Conservation (phyloP, 2,329 filamentous ascomycete genomes). For the Exophiala alcalophila region DNA sequence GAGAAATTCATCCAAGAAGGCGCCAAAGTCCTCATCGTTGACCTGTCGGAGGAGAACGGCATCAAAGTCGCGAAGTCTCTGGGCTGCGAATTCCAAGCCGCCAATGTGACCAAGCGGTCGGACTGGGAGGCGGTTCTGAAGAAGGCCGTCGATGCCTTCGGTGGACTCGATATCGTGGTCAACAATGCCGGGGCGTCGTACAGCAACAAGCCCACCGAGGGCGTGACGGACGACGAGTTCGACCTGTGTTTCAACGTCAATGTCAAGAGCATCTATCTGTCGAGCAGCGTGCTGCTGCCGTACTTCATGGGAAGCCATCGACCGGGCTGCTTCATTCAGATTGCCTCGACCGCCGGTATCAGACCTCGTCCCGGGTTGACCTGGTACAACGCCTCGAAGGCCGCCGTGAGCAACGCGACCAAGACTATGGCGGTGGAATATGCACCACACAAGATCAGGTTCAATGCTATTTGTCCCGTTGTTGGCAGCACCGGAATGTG, state of each 20-base stretch:
- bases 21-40: conserved; percentile 37
- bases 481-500: conserved; percentile 62
- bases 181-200: conserved; percentile 52
- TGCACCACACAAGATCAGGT: conserved; percentile 66
- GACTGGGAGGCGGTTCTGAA: conserved; percentile 39
- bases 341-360: conserved; percentile 26
- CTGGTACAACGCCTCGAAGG: conserved; percentile 60
- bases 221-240: conserved; percentile 47
- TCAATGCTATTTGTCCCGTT: conserved; percentile 69
- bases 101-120: conserved; percentile 26
- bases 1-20: conserved; percentile 38
- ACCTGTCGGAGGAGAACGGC: conserved; percentile 23
- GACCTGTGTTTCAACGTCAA: conserved; percentile 51
- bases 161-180: conserved; percentile 49
- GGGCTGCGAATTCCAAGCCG: conserved; percentile 20
- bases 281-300: conserved; percentile 24
- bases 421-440: conserved; percentile 71
- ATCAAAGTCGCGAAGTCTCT: conserved; percentile 22
- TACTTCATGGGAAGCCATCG: conserved; percentile 25
- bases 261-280: conserved; percentile 29
- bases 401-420: conserved; percentile 61
- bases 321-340: conserved; percentile 25
- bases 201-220: conserved; percentile 42
- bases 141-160: conserved; percentile 42
- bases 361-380: conserved; percentile 26